These are phyloP conservation scores for Aaosphaeria pasadenensis DNA, from an alignment of 2,329 filamentous ascomycete genomes.

Conservation along the genomic window DNA sequence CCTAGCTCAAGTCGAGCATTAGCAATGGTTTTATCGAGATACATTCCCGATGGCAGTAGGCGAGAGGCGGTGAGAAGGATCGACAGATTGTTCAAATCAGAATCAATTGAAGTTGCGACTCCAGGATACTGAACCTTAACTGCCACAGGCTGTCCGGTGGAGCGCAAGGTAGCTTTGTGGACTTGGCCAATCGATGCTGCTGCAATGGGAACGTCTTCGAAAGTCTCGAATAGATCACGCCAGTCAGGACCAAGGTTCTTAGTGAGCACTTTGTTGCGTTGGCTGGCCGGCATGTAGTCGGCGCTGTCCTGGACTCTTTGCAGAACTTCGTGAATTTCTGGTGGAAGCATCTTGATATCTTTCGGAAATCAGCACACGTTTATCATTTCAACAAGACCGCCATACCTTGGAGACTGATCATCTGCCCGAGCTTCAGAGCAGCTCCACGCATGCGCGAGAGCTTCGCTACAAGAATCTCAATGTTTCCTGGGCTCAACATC, in stretches of 20 bases:
- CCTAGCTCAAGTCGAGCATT: slow-evolving; percentile 88
- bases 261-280: slow-evolving; percentile 79
- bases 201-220: slow-evolving; percentile 88
- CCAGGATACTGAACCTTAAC: slow-evolving; percentile 98
- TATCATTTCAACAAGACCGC: not conserved
- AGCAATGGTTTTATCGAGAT: slow-evolving; percentile 94
- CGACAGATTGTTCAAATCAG: slow-evolving; percentile 89
- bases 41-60: slow-evolving; percentile 85
- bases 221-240: slow-evolving; percentile 77
- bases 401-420: slow-evolving; percentile 87
- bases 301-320: slow-evolving; percentile 94
- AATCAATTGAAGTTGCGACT: slow-evolving; percentile 93
- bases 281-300: slow-evolving; percentile 96
- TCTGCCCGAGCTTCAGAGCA: slow-evolving; percentile 94
- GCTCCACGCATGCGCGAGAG: slow-evolving; percentile 95
- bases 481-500: slow-evolving; percentile 83
- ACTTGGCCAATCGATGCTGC: slow-evolving; percentile 97
- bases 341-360: slow-evolving; percentile 90
- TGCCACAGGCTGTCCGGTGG: slow-evolving; percentile 73
- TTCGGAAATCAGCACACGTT: not conserved
- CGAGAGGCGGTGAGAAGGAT: slow-evolving; percentile 87
- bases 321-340: slow-evolving; percentile 80
- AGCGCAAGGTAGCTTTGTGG: slow-evolving; percentile 76
- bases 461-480: slow-evolving; percentile 89
- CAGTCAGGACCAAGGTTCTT: slow-evolving; percentile 79